phyloP scores from a whole-genome alignment of 2,329 filamentous ascomycete species.

The Periconia macrospinosa region DNA sequence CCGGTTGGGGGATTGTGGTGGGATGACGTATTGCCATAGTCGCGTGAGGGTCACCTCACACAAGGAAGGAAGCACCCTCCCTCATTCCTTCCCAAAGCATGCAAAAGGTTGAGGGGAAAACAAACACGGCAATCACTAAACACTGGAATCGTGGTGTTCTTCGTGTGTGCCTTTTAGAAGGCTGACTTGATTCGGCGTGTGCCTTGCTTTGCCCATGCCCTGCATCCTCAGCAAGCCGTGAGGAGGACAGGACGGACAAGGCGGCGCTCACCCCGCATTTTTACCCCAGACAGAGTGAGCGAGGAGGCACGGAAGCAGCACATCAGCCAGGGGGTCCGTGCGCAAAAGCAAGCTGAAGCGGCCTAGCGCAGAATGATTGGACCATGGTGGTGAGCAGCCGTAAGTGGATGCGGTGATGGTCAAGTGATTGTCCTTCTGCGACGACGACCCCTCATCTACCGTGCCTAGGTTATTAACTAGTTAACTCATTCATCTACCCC shows the following conservation, averaged over 20 bases:
- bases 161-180: too few species aligned
- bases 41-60: slow-evolving; percentile 36
- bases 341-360: slow-evolving; percentile 8
- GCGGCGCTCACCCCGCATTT: slow-evolving; percentile 30
- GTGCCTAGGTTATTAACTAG: slow-evolving; percentile 7
- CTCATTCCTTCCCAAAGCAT: not conserved
- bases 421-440: slow-evolving; percentile 38
- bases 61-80: not conserved
- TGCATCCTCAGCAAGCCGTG: too few species aligned
- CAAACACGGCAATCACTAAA: too few species aligned
- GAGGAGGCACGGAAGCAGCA: not conserved
- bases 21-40: slow-evolving; percentile 33
- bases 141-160: too few species aligned
- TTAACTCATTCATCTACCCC: not conserved
- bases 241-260: not conserved
- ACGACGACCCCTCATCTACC: slow-evolving; percentile 39
- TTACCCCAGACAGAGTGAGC: slow-evolving; percentile 12
- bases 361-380: slow-evolving; percentile 14
- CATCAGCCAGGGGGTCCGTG: slow-evolving; percentile 12
- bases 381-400: slow-evolving; percentile 5
- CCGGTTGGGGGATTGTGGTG: not conserved
- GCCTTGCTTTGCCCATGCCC: too few species aligned
- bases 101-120: too few species aligned
- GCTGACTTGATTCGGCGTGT: too few species aligned
- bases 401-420: slow-evolving; percentile 30